Evolutionary conservation across 257 asterid genomes (phyloP), one percentile per base, ranked within the genome.

Genomic region (Ilex aquifolium): DNA sequence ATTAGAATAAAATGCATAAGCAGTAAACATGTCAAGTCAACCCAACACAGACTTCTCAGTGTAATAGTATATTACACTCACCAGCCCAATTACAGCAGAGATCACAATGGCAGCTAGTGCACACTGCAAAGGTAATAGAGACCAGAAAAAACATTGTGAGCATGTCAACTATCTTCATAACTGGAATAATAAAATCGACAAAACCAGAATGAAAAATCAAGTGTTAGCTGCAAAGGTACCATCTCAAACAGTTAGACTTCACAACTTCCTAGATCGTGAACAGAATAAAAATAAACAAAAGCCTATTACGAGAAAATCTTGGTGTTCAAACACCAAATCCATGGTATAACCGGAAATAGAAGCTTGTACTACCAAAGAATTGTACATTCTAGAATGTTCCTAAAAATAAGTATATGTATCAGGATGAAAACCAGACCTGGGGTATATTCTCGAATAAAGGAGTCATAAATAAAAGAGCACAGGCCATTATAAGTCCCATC

Each of bases 41-140:
- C 54, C 1, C 4, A 12, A 12, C n/a, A 12, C 14, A 49, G 13
- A 12, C 54, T 7, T 49, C 16, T 15, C 54, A 49, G 11, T 49
- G 16, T 49, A 63, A 50, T 46, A 61, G 65, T 68, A 65, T 36
- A 32, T 64, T 63, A 58, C 32, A 74, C 95, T 72, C 77, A 92
- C 99, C 97, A 93, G 88, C 75, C 99, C 99, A 70, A 87, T 72
- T 66, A 93, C 99, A 76, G 99, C 99, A 61, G 99, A 85, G 69
- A 93, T 85, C 76, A 93, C 99, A 57, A 93, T 90, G 60, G 99
- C 97, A 68, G 99, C 99, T 70, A 93, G 84, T 62, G 74, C 82
- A 77, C 94, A 82, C 99, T 88, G 92, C 79, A 82, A 67, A 81
- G 65, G 64, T 65, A 54, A 69, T 44, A 44, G 16, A 59, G 57